phyloP scores from a whole-genome alignment of 2,329 filamentous ascomycete species.

The Phyllosticta paracitricarpa region DNA sequence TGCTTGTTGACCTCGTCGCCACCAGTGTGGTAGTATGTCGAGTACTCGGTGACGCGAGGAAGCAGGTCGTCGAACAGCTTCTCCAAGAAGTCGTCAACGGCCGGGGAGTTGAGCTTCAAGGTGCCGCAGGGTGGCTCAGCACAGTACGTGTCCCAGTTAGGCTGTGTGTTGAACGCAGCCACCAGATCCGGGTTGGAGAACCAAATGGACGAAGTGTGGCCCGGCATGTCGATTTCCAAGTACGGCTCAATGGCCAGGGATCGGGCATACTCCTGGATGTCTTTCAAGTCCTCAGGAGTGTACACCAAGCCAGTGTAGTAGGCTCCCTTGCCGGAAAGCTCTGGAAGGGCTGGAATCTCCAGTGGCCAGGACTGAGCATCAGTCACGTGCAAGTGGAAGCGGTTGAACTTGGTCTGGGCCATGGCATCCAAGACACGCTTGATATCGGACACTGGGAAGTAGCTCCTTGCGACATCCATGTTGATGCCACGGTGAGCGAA shows the following conservation, averaged over 20 bases:
- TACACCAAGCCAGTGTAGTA: constrained; percentile 61
- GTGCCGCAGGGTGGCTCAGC: constrained; percentile 50
- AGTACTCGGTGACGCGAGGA: constrained; percentile 48
- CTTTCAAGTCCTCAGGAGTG: constrained; percentile 51
- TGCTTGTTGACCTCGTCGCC: constrained; percentile 72
- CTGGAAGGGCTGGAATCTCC: constrained; percentile 64
- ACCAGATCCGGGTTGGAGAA: constrained; percentile 62
- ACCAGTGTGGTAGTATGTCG: constrained; percentile 72
- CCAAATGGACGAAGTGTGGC: constrained; percentile 61
- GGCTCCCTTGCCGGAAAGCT: constrained; percentile 61
- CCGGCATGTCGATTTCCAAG: constrained; percentile 72
- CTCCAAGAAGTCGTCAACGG: constrained; percentile 61
- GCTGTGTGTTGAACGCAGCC: constrained; percentile 48
- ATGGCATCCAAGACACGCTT: constrained; percentile 66
- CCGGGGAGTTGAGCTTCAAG: constrained; percentile 64
- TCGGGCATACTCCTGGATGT: constrained; percentile 61
- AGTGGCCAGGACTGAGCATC: constrained; percentile 82
- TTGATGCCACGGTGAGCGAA: constrained; percentile 72
- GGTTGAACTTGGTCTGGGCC: constrained; percentile 74
- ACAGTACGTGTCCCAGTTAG: constrained; percentile 43
- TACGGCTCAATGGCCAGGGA: constrained; percentile 61
- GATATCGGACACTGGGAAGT: constrained; percentile 57
- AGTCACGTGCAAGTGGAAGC: constrained; percentile 70
- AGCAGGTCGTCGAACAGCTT: constrained; percentile 66
- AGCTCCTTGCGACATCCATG: constrained; percentile 67